Conservation (phyloP, 306 rosid genomes). For the Aeschynomene evenia region DNA sequence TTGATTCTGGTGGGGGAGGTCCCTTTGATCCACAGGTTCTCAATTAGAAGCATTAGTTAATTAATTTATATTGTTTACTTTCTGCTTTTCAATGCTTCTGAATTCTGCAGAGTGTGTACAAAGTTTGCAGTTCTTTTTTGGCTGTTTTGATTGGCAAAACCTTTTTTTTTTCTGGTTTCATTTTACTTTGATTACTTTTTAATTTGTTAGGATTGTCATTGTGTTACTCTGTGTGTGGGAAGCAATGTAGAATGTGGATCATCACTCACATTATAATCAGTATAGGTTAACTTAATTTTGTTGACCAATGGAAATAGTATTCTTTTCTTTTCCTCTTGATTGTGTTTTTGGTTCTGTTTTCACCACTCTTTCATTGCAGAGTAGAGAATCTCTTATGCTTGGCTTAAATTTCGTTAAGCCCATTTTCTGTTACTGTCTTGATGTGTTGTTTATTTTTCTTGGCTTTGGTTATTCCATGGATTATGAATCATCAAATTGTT, state of each 20-base stretch:
- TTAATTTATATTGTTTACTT: not conserved
- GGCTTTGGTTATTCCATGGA: not conserved
- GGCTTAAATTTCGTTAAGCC: not conserved
- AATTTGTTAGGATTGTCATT: not conserved
- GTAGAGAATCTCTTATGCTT: not conserved
- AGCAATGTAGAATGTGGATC: not conserved
- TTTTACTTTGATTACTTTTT: constrained; percentile 8
- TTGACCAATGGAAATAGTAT: not conserved
- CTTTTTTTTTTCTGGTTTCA: not conserved
- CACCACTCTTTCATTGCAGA: not conserved
- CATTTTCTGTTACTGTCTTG: not conserved
- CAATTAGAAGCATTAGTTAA: not conserved
- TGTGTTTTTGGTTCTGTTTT: not conserved
- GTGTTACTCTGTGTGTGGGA: not conserved
- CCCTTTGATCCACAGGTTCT: constrained; percentile 83
- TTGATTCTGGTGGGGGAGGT: constrained; percentile 89
- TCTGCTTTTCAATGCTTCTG: too few relatives aligned
- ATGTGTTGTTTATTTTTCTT: not conserved
- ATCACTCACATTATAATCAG: not conserved
- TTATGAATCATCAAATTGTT: constrained; percentile 4
- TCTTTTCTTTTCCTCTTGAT: not conserved
- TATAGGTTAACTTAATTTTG: not conserved
- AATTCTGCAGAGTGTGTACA: too few relatives aligned
- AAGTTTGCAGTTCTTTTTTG: too few relatives aligned
- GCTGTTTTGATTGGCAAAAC: not conserved